Percentiles rank a stretch among this genome's conserved stretches.
These are phyloP conservation scores for Melocanna baccifera DNA, from an alignment of 176 grass and related monocot species.

Conservation along the genomic window DNA sequence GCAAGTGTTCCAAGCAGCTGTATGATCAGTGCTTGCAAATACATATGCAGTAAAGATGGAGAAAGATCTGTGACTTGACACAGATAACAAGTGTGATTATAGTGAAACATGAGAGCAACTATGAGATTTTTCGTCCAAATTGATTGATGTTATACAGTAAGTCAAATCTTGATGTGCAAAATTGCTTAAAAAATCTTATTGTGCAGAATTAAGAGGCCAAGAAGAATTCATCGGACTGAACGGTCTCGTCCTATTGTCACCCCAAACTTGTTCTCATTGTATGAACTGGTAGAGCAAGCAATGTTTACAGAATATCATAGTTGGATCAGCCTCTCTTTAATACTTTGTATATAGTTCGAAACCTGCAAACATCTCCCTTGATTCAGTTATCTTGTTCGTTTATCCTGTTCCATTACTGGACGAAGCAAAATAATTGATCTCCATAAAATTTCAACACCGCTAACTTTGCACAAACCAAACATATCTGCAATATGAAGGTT, in stretches of 20 bases:
- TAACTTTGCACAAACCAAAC: background rate
- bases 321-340: background rate
- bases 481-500: background rate
- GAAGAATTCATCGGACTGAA: background rate
- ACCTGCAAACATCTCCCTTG: background rate
- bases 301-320: background rate
- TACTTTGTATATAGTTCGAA: background rate
- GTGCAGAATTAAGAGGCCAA: background rate
- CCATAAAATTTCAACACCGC: background rate
- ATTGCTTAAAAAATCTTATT: no score
- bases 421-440: background rate
- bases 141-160: background rate
- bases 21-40: slow-evolving; percentile 28
- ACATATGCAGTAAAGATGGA: background rate
- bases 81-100: background rate
- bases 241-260: background rate
- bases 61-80: background rate
- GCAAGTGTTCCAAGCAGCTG: slow-evolving; percentile 31
- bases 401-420: background rate
- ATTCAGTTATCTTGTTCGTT: no score
- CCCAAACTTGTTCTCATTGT: background rate
- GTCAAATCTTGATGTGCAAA: background rate
- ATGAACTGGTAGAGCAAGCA: background rate
- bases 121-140: background rate
- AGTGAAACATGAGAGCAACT: background rate